Base-by-base conservation (phyloP, 2,329 filamentous ascomycete species). In the Juglanconis oblonga region DNA sequence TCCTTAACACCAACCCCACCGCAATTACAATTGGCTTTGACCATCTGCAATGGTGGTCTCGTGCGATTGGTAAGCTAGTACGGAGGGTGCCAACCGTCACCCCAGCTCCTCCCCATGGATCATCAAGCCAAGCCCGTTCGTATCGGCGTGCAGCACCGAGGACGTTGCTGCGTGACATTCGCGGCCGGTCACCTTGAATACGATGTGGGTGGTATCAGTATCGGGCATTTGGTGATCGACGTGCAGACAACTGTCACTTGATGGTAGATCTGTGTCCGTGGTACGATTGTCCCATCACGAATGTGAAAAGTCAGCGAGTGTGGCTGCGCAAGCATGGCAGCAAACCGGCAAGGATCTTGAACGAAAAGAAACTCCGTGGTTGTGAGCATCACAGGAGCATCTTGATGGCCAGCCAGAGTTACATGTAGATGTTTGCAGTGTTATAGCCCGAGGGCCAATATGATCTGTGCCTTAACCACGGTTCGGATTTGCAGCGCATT, bases 1-100 rank as follows among this genome's bases (percentile, higher is more conserved):
- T 62, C 52, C 56, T 58, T 55, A 62, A 59, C 56, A 52, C 42
- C 14, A 14, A 38, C 52, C 47, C 59, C 55, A 51, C 59, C 14
- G 51, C 44, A 53, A 42, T 40, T 10, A 52, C 24, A 52, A 52
- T 36, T 24, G 31, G 32, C 49, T 14, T 9, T 13, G 38, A 42
- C 44, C 44, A 29, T 24, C 44, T 38, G 40, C 57, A 36, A 24
- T 36, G 33, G 29, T 14, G 29, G 13, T 24, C 31, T 8, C 44
- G 11, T 32, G 29, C 13, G 38, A 40, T 55, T 55, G 59, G 33
- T 62, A 62, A 59, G 59, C 56, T 9, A 14, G 35, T 62, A 55
- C 56, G 17, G 32, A 36, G 24, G 24, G 14, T 9, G n/a, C 10
- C 38, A 42, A 42, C 38, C 10, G 38, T 42, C 38, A 42, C 38